Base-by-base conservation (phyloP, 208 protist species). In the Wallacemonas sp. region DNA sequence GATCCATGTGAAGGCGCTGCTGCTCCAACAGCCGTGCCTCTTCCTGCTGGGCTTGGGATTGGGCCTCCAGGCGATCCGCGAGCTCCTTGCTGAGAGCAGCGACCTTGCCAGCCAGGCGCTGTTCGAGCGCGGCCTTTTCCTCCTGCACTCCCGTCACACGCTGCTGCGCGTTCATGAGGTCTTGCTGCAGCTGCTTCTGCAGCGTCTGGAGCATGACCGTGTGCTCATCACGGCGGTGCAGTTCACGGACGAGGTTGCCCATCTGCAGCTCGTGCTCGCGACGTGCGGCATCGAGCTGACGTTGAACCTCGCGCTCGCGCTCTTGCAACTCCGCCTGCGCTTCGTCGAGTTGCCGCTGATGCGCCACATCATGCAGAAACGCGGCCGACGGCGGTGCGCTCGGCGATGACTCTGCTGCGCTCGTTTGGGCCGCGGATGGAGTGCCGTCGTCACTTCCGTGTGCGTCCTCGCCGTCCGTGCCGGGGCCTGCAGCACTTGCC, bases 141-240 rank as follows among this genome's bases (percentile, higher is more conserved):
- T 72, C 71, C 68, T 81, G 72, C n/a, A 65, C 65, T 41, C 49
- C 58, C 11, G 79, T 68, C 49, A 85, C 58, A 12, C 80, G 78
- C 47, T 75, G 69, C 49, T 83, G 62, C 30, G 74, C 68, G 11
- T 30, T 65, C 38, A 61, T 78, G 29, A 65, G 72, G 44, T 90
- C 83, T 33, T 67, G 32, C 71, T 90, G 81, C 27, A 85, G 65
- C 65, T 93, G 81, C 47, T 73, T 77, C 41, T 89, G 65, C 24
- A 93, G 72, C 11, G 81, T 72, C 52, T 88, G 81, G 38, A 81
- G 71, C 24, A 89, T 72, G 23, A 65, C 65, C 14, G 86, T 66
- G 61, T 88, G 83, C 44, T 87, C 84, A 41, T 93, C 81, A 0
- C 82, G 81, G 23, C 66, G 69, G 32, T 85, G 83, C 24, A 87